A percentile compares a stretch with the other conserved stretches of the same genome.
Evolutionary conservation across 441 rosid species (phyloP).

Genomic region (Geranium incanum): DNA sequence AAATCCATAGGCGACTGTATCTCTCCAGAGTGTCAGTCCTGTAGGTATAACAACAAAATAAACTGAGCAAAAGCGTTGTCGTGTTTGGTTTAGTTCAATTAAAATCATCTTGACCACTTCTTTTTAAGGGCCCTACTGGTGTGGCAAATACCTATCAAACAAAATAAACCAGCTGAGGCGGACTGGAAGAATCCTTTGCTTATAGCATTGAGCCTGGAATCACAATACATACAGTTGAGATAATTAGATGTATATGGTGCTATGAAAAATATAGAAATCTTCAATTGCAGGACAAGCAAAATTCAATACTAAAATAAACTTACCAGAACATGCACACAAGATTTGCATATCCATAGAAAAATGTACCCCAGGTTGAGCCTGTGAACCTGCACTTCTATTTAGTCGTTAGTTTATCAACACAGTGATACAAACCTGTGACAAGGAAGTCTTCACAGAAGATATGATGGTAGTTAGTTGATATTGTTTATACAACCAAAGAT

Average conservation of each 20-base stretch:
- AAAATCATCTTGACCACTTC: neutral
- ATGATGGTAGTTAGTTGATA: neutral
- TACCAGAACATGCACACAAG: constrained; percentile 77
- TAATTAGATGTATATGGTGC: neutral
- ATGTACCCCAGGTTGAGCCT: constrained; percentile 73
- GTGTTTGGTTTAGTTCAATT: neutral
- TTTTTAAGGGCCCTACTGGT: neutral
- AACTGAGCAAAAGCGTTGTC: too few relatives aligned
- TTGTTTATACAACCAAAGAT: neutral
- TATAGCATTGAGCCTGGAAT: neutral
- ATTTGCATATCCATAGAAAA: constrained; percentile 85
- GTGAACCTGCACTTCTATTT: constrained; percentile 54
- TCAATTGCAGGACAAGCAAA: neutral
- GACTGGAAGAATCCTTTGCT: neutral
- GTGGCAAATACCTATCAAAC: neutral
- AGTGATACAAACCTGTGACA: neutral
- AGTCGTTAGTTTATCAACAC: neutral
- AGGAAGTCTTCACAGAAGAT: neutral
- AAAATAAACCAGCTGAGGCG: constrained; percentile 5
- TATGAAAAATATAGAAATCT: neutral
- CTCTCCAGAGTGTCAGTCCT: constrained; percentile 1
- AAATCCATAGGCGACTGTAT: neutral
- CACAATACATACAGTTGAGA: neutral
- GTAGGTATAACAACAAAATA: neutral
- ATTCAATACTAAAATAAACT: constrained; percentile 13